phyloP scores from a whole-genome alignment of 2,329 filamentous ascomycete genomes.

The Alternaria sp. region DNA sequence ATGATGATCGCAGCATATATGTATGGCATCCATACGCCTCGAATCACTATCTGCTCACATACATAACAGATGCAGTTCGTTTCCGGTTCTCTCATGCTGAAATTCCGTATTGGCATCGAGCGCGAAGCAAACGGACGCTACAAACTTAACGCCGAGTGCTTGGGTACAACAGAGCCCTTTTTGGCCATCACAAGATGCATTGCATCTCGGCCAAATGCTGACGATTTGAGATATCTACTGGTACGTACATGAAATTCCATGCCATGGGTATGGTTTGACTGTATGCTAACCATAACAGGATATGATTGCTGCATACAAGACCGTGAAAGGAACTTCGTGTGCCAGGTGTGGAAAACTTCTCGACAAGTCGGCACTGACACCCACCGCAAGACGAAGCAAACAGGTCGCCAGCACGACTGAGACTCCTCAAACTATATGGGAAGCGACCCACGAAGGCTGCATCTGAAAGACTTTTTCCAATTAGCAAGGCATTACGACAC shows the following conservation, averaged over 20 bases:
- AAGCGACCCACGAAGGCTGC: slow-evolving; percentile 50
- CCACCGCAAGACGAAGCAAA: slow-evolving; percentile 45
- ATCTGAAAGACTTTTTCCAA: background rate
- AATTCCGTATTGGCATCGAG: slow-evolving; percentile 42
- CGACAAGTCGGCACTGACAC: slow-evolving; percentile 34
- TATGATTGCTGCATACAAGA: slow-evolving; percentile 52
- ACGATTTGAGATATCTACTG: slow-evolving; percentile 45
- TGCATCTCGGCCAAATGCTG: slow-evolving; percentile 40
- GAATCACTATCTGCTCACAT: slow-evolving; percentile 10
- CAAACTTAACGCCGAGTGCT: slow-evolving; percentile 43
- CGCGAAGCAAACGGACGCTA: slow-evolving; percentile 34
- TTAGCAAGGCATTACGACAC: background rate
- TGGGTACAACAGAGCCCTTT: slow-evolving; percentile 38
- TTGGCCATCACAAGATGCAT: slow-evolving; percentile 46
- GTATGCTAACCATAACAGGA: slow-evolving; percentile 37
- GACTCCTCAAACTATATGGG: slow-evolving; percentile 36
- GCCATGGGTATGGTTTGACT: background rate
- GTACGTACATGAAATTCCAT: slow-evolving; percentile 28
- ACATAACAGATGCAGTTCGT: slow-evolving; percentile 35
- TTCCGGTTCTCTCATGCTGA: slow-evolving; percentile 31
- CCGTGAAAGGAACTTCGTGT: slow-evolving; percentile 39
- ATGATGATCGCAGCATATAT: slow-evolving; percentile 35
- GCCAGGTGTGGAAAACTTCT: slow-evolving; percentile 44
- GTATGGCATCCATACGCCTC: slow-evolving; percentile 21
- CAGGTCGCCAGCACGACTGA: slow-evolving; percentile 28